phyloP scores from a whole-genome alignment of 1,284 basidiomycete genomes.

The Garcileccinum viscosum region DNA sequence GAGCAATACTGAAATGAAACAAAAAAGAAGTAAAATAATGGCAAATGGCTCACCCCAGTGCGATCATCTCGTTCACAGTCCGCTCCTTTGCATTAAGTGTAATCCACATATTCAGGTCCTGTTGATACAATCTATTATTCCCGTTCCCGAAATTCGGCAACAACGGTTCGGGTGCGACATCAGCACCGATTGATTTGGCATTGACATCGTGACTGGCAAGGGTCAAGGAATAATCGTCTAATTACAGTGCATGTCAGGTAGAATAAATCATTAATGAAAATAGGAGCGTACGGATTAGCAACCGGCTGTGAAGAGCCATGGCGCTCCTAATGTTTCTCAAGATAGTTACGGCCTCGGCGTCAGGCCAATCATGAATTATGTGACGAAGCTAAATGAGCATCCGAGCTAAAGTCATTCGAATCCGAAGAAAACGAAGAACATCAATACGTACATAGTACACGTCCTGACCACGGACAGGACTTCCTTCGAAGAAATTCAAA shows the following conservation, averaged over 20 bases:
- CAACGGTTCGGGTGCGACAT: neutral
- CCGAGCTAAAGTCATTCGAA: neutral
- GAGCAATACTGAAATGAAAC: neutral
- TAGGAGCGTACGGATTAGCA: neutral
- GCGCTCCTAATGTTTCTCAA: neutral
- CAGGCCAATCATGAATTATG: neutral
- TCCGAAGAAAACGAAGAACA: neutral
- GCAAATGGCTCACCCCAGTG: neutral
- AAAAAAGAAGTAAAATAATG: neutral
- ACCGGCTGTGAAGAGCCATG: neutral
- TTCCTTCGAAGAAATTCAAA: neutral
- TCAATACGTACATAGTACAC: neutral
- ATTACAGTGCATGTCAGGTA: neutral
- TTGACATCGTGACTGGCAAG: neutral
- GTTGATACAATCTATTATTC: neutral
- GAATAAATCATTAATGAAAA: neutral
- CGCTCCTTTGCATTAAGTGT: neutral
- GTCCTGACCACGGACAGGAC: neutral
- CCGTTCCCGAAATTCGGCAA: neutral
- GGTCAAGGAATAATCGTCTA: neutral
- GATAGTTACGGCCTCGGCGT: neutral
- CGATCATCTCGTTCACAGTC: neutral
- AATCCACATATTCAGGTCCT: neutral
- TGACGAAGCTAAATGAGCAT: neutral
- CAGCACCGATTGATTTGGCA: neutral